phyloP scores from a whole-genome alignment of 129 eudicot genomes.

The Artemisia annua region DNA sequence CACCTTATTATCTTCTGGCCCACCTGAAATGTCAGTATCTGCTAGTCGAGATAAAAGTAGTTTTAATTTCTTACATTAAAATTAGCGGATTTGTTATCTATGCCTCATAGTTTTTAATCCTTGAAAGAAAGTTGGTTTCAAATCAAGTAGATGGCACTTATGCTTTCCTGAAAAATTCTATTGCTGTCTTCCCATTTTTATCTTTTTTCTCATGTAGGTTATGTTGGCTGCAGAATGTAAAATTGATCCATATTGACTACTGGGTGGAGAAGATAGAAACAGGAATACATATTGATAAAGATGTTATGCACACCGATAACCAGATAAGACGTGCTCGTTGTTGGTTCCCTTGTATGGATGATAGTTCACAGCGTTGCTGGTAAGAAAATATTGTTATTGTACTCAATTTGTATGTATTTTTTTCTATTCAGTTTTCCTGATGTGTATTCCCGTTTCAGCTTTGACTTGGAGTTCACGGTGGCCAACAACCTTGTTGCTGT shows the following conservation, averaged over 20 bases:
- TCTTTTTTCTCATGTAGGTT: conserved; percentile 69
- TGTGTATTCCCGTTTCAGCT: conserved; percentile 46
- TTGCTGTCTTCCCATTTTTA: conserved; percentile 24
- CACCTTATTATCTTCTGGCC: not conserved
- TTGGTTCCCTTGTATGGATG: conserved; percentile 99
- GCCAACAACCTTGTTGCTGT: conserved; percentile 79
- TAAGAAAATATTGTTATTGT: conserved; percentile 34
- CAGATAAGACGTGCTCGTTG: conserved; percentile 98
- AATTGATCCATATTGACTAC: conserved; percentile 74
- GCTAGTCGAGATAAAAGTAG: not conserved
- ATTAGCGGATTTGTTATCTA: not conserved
- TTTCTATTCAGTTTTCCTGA: not conserved
- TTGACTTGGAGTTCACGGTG: conserved; percentile 93
- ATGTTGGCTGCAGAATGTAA: conserved; percentile 88
- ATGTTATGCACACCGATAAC: conserved; percentile 75
- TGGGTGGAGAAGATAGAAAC: conserved; percentile 97
- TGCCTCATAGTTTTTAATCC: not conserved
- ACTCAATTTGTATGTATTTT: conserved; percentile 14
- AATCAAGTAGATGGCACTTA: not conserved
- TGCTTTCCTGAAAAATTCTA: not conserved
- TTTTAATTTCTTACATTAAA: not conserved
- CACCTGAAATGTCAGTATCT: conserved; percentile 16
- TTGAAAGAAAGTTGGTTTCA: conserved; percentile 1
- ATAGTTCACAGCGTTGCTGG: conserved; percentile 81
- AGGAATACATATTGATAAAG: conserved; percentile 70